Conservation (phyloP, 1,284 basidiomycete genomes). For the Ustilago sp. region DNA sequence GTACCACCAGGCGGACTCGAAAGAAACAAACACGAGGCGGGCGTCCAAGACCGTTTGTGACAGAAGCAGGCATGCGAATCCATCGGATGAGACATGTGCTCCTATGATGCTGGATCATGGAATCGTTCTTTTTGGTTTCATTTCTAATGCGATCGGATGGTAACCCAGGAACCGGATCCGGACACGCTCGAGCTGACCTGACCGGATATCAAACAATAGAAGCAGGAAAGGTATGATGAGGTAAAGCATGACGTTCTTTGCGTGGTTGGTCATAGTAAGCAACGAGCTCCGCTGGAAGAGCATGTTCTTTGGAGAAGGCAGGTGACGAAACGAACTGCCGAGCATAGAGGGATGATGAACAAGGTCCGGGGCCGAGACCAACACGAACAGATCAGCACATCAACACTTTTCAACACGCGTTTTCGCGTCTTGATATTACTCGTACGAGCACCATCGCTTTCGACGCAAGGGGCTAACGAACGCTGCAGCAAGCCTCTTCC, state of each 20-base stretch:
- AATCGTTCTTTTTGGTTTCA: neutral
- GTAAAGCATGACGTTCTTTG: neutral
- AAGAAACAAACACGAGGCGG: neutral
- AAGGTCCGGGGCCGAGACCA: neutral
- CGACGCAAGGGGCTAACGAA: neutral
- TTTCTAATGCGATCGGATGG: conserved; percentile 7
- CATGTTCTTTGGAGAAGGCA: conserved; percentile 13
- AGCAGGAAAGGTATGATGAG: neutral
- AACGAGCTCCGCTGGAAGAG: neutral
- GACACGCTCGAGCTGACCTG: neutral
- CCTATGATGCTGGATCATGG: neutral
- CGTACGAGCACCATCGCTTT: conserved; percentile 1
- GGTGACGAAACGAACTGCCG: conserved; percentile 4
- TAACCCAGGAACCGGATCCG: neutral
- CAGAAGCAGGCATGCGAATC: neutral
- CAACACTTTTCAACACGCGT: neutral
- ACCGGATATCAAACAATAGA: neutral
- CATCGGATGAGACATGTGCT: conserved; percentile 8
- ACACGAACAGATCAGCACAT: conserved; percentile 8
- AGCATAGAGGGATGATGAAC: neutral
- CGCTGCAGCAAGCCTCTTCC: neutral
- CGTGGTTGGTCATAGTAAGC: too few relatives aligned
- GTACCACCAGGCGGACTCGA: neutral
- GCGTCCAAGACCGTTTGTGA: neutral
- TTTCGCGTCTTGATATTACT: conserved; percentile 1